Evolutionary conservation across 2,329 filamentous ascomycete species (phyloP), one percentile per base, ranked within the genome.

Genomic region (Talaromyces pinophilus): DNA sequence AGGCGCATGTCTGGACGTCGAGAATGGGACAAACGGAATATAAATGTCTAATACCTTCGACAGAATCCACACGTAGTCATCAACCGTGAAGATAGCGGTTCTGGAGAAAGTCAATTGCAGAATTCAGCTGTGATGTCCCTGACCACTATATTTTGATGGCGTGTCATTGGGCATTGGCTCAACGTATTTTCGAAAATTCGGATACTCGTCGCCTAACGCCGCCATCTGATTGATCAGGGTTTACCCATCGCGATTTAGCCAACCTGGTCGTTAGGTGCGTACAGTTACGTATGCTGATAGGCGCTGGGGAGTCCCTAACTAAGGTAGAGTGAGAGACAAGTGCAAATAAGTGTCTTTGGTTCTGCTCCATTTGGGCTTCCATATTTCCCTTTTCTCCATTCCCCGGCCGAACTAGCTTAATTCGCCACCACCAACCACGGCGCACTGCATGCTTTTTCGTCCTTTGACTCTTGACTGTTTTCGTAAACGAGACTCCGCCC

Each of bases 341-440:
- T 25, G 46, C 46, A 50, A 13, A 25, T 15, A 17, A 50, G 48
- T 28, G 48, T 8, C 19, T 19, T 48, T 5, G n/a, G 44, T 19
- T 22, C 44, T 48, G 19, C 44, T 54, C 30, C 52, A 35, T 35
- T 35, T 35, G n/a, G 52, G 30, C 30, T 25, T 42, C 57, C 38
- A 44, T 40, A 40, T 60, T 42, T 30, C 28, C 38, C 22, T 46
- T 44, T 60, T 42, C 19, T 44, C 57, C 57, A 30, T 19, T 30
- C 22, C 40, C 19, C 57, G 19, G 57, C 38, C 38, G 57, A 59
- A 13, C 52, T 64, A 64, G 62, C 40, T 46, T 40, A 38, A 50
- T 65, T 59, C 44, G 63, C 63, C 63, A 65, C 63, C 63, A 44
- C 63, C 57, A 65, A 65, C 57, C 57, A 65, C 42, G 25, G 38